Conservation (phyloP, 192 early-diverging fungal species). For the Haplosporangium gracile region DNA sequence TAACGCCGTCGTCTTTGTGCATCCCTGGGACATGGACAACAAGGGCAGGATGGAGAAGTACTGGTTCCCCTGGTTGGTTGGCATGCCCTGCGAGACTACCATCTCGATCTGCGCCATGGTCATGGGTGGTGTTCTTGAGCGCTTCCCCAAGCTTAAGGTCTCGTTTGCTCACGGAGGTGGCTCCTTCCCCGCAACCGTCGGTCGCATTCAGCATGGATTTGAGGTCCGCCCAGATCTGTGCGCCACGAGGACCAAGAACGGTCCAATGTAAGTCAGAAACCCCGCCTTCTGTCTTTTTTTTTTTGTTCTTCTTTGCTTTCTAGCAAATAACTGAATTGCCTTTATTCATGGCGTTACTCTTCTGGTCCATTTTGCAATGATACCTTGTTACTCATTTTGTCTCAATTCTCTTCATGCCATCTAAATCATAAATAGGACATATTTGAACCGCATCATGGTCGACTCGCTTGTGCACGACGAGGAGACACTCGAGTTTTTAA, state of each 20-base stretch:
- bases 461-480: constrained; percentile 78
- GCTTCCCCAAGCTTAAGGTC: constrained; percentile 70
- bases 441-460: constrained; percentile 69
- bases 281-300: background rate
- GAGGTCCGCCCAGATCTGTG: constrained; percentile 74
- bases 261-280: constrained; percentile 58
- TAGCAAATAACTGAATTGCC: background rate
- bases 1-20: constrained; percentile 72
- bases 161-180: constrained; percentile 79
- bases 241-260: constrained; percentile 66
- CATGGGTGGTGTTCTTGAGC: constrained; percentile 76
- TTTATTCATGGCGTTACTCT: background rate
- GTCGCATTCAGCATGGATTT: constrained; percentile 77
- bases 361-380: background rate
- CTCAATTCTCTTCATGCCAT: too few species aligned
- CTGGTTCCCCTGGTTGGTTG: constrained; percentile 74
- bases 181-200: constrained; percentile 73
- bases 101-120: constrained; percentile 74
- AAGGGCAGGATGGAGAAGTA: constrained; percentile 75
- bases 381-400: background rate
- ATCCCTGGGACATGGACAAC: constrained; percentile 77
- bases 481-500: constrained; percentile 71
- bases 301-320: background rate
- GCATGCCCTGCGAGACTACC: constrained; percentile 75
- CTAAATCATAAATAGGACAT: constrained; percentile 48